Percentiles rank a stretch among this genome's conserved stretches.
Conservation (phyloP, 106 monocot genomes). For the Narthecium ossifragum region DNA sequence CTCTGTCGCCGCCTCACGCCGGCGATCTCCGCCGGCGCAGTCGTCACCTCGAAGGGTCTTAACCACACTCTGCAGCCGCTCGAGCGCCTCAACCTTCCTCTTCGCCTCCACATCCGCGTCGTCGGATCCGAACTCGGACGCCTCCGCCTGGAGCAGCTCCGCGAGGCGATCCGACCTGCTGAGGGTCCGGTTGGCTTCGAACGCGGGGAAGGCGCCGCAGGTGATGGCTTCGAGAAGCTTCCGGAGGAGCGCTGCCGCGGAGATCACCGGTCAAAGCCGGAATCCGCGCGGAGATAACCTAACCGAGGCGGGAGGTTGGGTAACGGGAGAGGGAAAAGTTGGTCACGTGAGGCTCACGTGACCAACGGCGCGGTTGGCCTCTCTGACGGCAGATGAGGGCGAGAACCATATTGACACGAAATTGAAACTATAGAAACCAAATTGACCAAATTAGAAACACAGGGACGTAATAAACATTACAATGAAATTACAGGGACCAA, state of each 20-base stretch:
- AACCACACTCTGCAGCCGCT: slow-evolving; percentile 46
- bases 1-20: slow-evolving; percentile 37
- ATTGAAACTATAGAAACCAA: too few relatives aligned
- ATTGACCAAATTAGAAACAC: too few relatives aligned
- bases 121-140: slow-evolving; percentile 16
- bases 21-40: background rate
- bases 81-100: slow-evolving; percentile 34
- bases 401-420: too few relatives aligned
- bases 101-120: slow-evolving; percentile 18
- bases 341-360: too few relatives aligned
- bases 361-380: too few relatives aligned
- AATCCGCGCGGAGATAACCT: too few relatives aligned
- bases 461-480: too few relatives aligned
- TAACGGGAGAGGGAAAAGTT: too few relatives aligned
- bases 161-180: slow-evolving; percentile 40
- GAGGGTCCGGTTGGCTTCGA: background rate
- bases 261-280: slow-evolving; percentile 40
- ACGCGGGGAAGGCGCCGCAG: slow-evolving; percentile 40
- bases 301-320: too few relatives aligned
- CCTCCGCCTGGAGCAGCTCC: slow-evolving; percentile 43
- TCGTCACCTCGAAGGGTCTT: slow-evolving; percentile 13
- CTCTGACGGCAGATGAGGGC: too few relatives aligned
- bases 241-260: slow-evolving; percentile 36
- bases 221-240: slow-evolving; percentile 42
- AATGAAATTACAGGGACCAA: too few relatives aligned